phyloP scores from a whole-genome alignment of 306 rosid genomes.

The Cyclanthera cordifolia region DNA sequence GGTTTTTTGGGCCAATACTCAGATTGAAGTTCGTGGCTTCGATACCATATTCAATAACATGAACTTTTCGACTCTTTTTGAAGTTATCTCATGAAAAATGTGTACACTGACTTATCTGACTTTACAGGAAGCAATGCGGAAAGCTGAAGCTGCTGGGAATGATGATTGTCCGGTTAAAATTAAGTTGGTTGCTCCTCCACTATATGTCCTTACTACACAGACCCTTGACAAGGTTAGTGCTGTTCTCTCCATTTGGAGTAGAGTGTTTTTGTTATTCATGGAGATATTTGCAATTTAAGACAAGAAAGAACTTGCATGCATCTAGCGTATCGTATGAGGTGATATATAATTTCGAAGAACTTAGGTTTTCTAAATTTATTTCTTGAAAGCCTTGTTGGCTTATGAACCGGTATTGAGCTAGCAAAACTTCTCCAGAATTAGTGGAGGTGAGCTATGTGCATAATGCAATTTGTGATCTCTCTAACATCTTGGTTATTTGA shows the following conservation, averaged over 20 bases:
- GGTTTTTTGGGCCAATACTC: too few species aligned
- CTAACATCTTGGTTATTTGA: background rate
- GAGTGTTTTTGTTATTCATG: background rate
- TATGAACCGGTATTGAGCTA: background rate
- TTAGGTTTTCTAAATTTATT: background rate
- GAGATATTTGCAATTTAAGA: background rate
- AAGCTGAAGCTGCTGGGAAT: slow-evolving; percentile 91
- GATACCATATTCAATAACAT: too few species aligned
- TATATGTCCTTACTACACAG: slow-evolving; percentile 88
- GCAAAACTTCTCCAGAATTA: background rate
- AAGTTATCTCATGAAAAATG: slow-evolving; percentile 1
- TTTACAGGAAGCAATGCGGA: slow-evolving; percentile 82
- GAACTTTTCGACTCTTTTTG: background rate
- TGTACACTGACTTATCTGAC: background rate
- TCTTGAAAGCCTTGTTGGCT: background rate
- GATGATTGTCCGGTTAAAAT: slow-evolving; percentile 91
- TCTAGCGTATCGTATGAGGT: background rate
- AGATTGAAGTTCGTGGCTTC: too few species aligned
- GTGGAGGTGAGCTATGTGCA: background rate
- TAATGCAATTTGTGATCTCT: background rate
- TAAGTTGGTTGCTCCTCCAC: slow-evolving; percentile 95
- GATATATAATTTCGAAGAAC: background rate
- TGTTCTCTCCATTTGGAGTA: background rate
- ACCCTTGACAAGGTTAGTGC: slow-evolving; percentile 88
- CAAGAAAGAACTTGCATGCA: background rate